A percentile compares a stretch with the other conserved stretches of the same genome.
These are phyloP conservation scores for Pseudoturritis turrita DNA, from an alignment of 345 rosid genomes.

Conservation along the genomic window DNA sequence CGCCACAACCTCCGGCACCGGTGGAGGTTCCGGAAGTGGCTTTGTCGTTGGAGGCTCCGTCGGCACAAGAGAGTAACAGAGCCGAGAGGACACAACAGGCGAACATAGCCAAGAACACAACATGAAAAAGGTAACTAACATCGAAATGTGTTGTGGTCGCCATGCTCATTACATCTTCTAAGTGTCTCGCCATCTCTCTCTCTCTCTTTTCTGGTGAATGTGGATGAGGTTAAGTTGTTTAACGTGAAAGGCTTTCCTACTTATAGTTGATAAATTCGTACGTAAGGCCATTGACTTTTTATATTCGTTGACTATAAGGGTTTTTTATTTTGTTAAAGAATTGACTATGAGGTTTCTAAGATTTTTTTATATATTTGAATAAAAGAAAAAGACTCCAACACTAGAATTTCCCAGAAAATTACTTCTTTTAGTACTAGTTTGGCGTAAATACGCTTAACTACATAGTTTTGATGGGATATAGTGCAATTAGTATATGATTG, in stretches of 20 bases:
- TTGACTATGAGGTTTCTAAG: not conserved
- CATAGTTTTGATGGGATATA: not conserved
- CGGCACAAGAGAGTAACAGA: conserved; percentile 50
- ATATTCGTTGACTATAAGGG: not conserved
- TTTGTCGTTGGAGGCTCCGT: conserved; percentile 39
- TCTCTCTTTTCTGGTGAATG: not conserved
- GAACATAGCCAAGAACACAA: conserved; percentile 41
- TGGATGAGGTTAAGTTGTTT: conserved; percentile 8
- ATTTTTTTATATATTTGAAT: no score
- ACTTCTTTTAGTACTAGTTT: not conserved
- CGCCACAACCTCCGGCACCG: conserved; percentile 37
- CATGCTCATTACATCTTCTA: conserved; percentile 26
- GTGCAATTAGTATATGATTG: not conserved
- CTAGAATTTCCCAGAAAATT: not conserved
- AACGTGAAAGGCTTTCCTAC: conserved; percentile 15
- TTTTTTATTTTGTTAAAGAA: no score
- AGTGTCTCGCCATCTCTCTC: conserved; percentile 35
- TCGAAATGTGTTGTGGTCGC: conserved; percentile 19
- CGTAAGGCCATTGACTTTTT: conserved; percentile 7
- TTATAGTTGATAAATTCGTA: conserved; percentile 12
- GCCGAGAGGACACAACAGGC: conserved; percentile 43
- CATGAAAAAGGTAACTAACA: conserved; percentile 17
- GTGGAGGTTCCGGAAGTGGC: conserved; percentile 20
- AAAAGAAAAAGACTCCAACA: not conserved
- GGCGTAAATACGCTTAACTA: not conserved